Evolutionary conservation across 495 filamentous ascomycete genomes (phyloP), one percentile per base, ranked within the genome.

Genomic region (Friedmanniomyces simplex): DNA sequence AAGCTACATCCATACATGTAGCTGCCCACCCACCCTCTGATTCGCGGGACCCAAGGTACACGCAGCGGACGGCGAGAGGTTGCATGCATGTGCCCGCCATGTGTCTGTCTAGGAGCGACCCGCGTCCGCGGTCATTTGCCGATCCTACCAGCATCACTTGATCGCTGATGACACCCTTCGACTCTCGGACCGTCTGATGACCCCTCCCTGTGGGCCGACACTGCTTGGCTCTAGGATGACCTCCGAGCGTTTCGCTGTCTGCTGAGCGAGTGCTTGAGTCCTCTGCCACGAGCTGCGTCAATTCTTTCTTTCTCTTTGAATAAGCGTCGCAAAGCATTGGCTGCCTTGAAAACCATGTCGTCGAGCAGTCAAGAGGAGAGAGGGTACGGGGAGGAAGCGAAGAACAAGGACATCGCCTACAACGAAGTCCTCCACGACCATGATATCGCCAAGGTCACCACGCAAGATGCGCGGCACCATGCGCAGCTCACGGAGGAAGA

Each of bases 401-500:
- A 62, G 47, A 24, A 36, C n/a, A 25, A 39, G 1, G 48, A 48
- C 1, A 20, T 55, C 16, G 36, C 20, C 2, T 57, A 60, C 21
- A 16, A 60, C 8, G 61, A 64, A 24, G 34, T 26, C 8, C 8
- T 61, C 2, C 62, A 54, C 18, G 74, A 77, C 55, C 57, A 63
- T 28, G 75, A 76, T 25, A 55, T 70, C n/a, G 67, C 73, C 55
- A 61, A 73, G 1, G 61, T 73, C 50, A 57, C 65, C 28, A 73
- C 74, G 37, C 74, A 78, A 52, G 76, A 78, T 43, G 65, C 74
- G 30, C 53, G 72, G 3, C 71, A 73, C 25, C 52, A 73, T 26
- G 65, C 69, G 10, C 42, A 69, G 53, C 61, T 79, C 47, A 72
- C 75, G 1, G 66, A 68, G 10, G 76, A 78, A 28, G 76, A 79